Evolutionary conservation across 129 eudicot genomes (phyloP).

Genomic region (Escallonia rubra): DNA sequence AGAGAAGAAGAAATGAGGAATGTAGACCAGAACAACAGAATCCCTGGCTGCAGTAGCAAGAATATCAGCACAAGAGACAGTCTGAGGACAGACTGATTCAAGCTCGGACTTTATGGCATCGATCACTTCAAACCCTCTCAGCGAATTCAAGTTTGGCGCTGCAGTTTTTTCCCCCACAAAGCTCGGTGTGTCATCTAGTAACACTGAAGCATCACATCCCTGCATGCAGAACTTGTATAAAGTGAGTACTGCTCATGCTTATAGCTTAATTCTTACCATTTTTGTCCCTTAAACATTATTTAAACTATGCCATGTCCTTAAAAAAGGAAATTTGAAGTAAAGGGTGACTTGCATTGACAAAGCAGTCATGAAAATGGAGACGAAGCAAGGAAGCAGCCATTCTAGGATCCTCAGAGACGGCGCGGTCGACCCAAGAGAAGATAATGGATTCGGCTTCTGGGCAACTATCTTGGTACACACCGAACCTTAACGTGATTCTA

Average conservation of each 20-base stretch:
- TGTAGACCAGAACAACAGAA: slow-evolving; percentile 51
- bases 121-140: slow-evolving; percentile 75
- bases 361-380: slow-evolving; percentile 62
- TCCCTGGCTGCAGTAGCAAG: slow-evolving; percentile 81
- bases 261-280: too few species aligned
- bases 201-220: slow-evolving; percentile 87
- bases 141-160: slow-evolving; percentile 48
- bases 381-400: slow-evolving; percentile 72
- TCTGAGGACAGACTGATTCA: slow-evolving; percentile 59
- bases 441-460: slow-evolving; percentile 51
- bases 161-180: slow-evolving; percentile 64
- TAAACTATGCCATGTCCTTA: too few species aligned
- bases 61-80: slow-evolving; percentile 89
- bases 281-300: too few species aligned
- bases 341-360: slow-evolving; percentile 48
- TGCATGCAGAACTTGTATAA: slow-evolving; percentile 9
- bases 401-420: slow-evolving; percentile 54
- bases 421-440: slow-evolving; percentile 47
- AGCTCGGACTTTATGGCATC: slow-evolving; percentile 61
- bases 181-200: slow-evolving; percentile 47
- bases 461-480: slow-evolving; percentile 42
- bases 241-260: neutral
- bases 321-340: too few species aligned
- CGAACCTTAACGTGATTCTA: slow-evolving; percentile 25
- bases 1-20: too few species aligned